Conservation (phyloP, 2,329 filamentous ascomycete species). For the Drechslera avenae region DNA sequence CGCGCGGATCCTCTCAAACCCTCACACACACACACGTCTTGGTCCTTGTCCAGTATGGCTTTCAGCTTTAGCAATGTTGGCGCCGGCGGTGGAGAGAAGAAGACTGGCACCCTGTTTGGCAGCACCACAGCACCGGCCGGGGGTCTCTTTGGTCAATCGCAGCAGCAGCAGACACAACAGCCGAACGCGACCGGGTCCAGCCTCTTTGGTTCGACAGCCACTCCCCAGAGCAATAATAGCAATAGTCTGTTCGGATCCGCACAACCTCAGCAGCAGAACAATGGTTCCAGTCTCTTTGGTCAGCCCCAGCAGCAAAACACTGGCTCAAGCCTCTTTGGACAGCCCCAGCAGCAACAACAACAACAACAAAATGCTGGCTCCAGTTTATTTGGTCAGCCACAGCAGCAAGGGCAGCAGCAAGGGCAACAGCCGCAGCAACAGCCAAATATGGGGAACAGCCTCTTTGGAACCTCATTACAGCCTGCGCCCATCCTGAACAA, state of each 20-base stretch:
- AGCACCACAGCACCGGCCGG: conserved; percentile 45
- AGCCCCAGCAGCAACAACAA: conserved; percentile 24
- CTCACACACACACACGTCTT: not conserved
- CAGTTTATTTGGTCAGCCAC: conserved; percentile 46
- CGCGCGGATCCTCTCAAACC: not conserved
- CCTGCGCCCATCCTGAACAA: conserved; percentile 38
- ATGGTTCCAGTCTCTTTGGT: conserved; percentile 30
- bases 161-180: conserved; percentile 30
- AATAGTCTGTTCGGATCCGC: conserved; percentile 22
- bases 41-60: conserved; percentile 29
- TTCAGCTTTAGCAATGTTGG: conserved; percentile 38
- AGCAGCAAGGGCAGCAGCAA: conserved; percentile 43
- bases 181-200: conserved; percentile 17
- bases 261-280: conserved; percentile 15
- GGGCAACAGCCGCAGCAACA: conserved; percentile 48
- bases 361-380: conserved; percentile 47
- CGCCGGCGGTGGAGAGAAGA: conserved; percentile 37
- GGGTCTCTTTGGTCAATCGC: conserved; percentile 49
- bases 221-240: conserved; percentile 35
- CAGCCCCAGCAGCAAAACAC: conserved; percentile 23
- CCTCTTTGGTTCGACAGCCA: conserved; percentile 28
- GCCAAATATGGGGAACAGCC: conserved; percentile 47
- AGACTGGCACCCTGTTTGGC: conserved; percentile 46
- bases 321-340: conserved; percentile 31
- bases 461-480: conserved; percentile 45